A percentile compares a stretch with the other conserved stretches of the same genome.
phyloP scores from a whole-genome alignment of 2,329 filamentous ascomycete genomes.

The Fusarium siculi region DNA sequence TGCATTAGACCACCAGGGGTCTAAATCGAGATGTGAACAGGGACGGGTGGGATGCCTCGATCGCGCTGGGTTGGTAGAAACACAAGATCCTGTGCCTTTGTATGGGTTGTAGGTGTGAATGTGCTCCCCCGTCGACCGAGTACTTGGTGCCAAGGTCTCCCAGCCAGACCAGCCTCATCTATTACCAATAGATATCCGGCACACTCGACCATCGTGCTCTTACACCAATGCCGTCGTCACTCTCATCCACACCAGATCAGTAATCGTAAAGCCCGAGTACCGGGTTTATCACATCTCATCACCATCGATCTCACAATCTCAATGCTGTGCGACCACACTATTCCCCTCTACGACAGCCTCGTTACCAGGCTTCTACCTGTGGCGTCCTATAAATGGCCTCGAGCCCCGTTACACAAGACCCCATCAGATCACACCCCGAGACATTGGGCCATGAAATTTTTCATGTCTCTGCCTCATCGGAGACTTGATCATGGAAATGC shows the following conservation, averaged over 20 bases:
- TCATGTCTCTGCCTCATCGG: slow-evolving; percentile 21
- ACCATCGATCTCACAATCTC: slow-evolving; percentile 13
- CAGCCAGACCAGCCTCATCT: not conserved
- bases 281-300: slow-evolving; percentile 31
- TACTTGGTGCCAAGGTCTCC: not conserved
- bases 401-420: slow-evolving; percentile 1
- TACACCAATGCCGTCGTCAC: not conserved
- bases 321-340: slow-evolving; percentile 34
- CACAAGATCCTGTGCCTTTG: slow-evolving; percentile 10
- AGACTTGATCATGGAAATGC: slow-evolving; percentile 6
- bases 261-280: slow-evolving; percentile 14
- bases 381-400: slow-evolving; percentile 27
- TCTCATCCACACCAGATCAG: slow-evolving; percentile 9
- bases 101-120: not conserved
- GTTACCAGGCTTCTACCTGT: not conserved
- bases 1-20: slow-evolving; percentile 39
- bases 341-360: slow-evolving; percentile 4
- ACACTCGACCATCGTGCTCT: not conserved
- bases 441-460: slow-evolving; percentile 26
- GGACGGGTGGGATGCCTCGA: slow-evolving; percentile 11
- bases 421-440: slow-evolving; percentile 32
- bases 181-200: not conserved
- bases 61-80: slow-evolving; percentile 15
- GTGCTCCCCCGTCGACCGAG: not conserved
- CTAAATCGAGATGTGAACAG: slow-evolving; percentile 36